Percentiles rank a stretch among this genome's conserved stretches.
These are phyloP conservation scores for Blastobotrys chiropterorum DNA, from an alignment of 805 yeast species.

Conservation along the genomic window DNA sequence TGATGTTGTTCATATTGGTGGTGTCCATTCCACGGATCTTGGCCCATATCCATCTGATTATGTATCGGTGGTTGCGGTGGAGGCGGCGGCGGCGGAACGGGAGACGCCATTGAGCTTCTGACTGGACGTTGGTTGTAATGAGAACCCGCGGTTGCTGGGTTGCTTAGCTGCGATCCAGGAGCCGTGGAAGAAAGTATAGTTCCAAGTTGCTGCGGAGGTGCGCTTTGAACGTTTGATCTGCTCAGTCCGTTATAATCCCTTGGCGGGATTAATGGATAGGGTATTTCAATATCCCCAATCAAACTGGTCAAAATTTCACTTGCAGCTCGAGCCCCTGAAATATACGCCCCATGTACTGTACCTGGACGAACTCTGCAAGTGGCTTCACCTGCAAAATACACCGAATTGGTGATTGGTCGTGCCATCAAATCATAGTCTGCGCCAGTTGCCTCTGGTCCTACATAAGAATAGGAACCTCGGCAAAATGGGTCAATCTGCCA, in stretches of 20 bases:
- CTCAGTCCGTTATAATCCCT: conserved; percentile 2
- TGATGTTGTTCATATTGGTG: neutral
- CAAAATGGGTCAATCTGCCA: conserved; percentile 82
- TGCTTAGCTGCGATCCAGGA: neutral
- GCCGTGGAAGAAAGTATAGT: neutral
- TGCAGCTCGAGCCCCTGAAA: conserved; percentile 38
- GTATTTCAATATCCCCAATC: conserved; percentile 36
- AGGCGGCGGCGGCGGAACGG: neutral
- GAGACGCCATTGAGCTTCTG: conserved; percentile 4
- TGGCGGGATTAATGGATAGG: conserved; percentile 30
- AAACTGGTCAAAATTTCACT: conserved; percentile 35
- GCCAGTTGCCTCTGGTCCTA: conserved; percentile 38
- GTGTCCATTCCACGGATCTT: neutral
- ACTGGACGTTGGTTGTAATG: neutral
- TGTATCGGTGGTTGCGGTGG: neutral
- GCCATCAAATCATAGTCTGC: conserved; percentile 38
- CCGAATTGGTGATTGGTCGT: conserved; percentile 31
- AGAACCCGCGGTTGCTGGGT: neutral
- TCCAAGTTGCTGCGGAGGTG: conserved; percentile 1
- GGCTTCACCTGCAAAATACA: conserved; percentile 41
- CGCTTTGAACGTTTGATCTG: conserved; percentile 3
- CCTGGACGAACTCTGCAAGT: conserved; percentile 38
- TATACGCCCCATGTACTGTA: conserved; percentile 39
- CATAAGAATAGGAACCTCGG: conserved; percentile 65
- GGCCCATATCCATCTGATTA: neutral